Evolutionary conservation across 176 grass and related monocot species (phyloP).

Genomic region (Phyllostachys edulis): DNA sequence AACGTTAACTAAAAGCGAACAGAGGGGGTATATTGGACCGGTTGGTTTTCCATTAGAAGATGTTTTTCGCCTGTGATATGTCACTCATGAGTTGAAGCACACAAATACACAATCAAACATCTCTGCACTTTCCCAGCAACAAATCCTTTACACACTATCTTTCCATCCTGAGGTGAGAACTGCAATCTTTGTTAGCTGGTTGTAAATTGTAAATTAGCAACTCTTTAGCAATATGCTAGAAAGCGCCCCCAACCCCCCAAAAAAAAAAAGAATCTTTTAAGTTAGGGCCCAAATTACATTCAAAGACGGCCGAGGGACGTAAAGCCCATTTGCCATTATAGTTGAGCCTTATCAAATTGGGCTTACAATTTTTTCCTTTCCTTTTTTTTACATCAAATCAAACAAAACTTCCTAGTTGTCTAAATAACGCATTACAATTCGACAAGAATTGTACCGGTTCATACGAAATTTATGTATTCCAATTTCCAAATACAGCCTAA

Average conservation of each 20-base stretch:
- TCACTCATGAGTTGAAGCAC: background rate
- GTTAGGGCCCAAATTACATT: background rate
- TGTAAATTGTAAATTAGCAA: background rate
- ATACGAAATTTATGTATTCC: too few relatives aligned
- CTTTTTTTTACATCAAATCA: too few relatives aligned
- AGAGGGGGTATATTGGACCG: too few relatives aligned
- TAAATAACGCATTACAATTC: too few relatives aligned
- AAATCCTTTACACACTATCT: background rate
- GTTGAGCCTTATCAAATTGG: background rate
- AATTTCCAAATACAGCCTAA: too few relatives aligned
- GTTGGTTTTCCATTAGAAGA: background rate
- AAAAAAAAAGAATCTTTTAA: background rate
- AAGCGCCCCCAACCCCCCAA: too few relatives aligned
- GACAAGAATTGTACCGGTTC: too few relatives aligned
- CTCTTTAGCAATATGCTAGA: background rate
- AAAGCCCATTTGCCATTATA: background rate
- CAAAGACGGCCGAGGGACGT: background rate
- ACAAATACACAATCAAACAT: background rate
- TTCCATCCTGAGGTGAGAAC: background rate
- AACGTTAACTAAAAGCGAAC: too few relatives aligned
- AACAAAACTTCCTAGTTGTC: too few relatives aligned
- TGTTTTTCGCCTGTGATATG: background rate
- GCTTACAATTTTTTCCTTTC: background rate
- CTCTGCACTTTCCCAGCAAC: background rate
- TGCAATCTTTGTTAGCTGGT: background rate